These are phyloP conservation scores for Boletus coccyginus DNA, from an alignment of 768 basidiomycete genomes.

Conservation along the genomic window DNA sequence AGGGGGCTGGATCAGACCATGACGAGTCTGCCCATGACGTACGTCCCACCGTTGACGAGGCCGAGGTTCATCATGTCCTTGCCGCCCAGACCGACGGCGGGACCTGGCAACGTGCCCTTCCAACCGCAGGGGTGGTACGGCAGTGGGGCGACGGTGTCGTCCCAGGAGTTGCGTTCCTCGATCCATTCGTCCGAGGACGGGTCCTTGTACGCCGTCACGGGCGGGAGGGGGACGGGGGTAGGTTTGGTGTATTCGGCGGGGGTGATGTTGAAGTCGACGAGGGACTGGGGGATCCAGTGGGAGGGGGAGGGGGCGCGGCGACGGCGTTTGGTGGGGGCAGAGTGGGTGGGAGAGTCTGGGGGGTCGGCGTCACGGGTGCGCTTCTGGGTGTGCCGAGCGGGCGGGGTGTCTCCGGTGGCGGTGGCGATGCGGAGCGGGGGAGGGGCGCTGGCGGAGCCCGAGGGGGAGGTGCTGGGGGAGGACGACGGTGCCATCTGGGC, in stretches of 20 bases:
- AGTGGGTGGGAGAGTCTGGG: slow-evolving; percentile 26
- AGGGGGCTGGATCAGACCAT: too few relatives aligned
- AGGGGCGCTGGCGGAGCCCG: background rate
- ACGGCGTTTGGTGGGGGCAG: slow-evolving; percentile 52
- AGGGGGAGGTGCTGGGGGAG: slow-evolving; percentile 7
- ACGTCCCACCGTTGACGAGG: slow-evolving; percentile 33
- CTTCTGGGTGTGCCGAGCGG: slow-evolving; percentile 15
- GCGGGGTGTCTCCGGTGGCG: background rate
- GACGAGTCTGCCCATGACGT: slow-evolving; percentile 35
- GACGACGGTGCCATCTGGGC: slow-evolving; percentile 14
- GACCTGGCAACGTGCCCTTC: slow-evolving; percentile 59
- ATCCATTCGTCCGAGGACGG: slow-evolving; percentile 32
- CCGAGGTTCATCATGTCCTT: slow-evolving; percentile 33
- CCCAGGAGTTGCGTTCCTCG: slow-evolving; percentile 75
- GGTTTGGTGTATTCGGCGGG: slow-evolving; percentile 50
- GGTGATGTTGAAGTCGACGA: slow-evolving; percentile 57
- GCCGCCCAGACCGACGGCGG: slow-evolving; percentile 42
- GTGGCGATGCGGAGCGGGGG: background rate
- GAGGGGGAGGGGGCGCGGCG: slow-evolving; percentile 74
- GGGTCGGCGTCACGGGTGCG: slow-evolving; percentile 22
- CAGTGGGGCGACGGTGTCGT: slow-evolving; percentile 48
- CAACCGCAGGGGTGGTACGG: slow-evolving; percentile 71
- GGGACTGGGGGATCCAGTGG: slow-evolving; percentile 67
- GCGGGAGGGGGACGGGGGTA: slow-evolving; percentile 59
- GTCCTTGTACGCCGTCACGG: slow-evolving; percentile 44